Percentiles rank a stretch among this genome's conserved stretches.
These are phyloP conservation scores for Saccharata proteae DNA, from an alignment of 2,329 filamentous ascomycete species.

Conservation along the genomic window DNA sequence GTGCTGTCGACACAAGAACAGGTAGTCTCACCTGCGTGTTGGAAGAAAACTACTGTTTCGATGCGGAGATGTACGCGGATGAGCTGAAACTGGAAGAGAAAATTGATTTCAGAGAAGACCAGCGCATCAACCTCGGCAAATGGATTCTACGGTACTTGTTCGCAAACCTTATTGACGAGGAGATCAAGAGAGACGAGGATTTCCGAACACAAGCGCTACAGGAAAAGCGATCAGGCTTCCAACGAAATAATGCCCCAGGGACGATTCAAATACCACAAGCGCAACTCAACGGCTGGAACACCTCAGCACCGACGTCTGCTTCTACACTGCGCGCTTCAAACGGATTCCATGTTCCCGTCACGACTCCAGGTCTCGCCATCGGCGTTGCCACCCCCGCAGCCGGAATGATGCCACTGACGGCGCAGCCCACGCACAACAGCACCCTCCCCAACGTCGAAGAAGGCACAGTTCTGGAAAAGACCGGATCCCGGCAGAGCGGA, in stretches of 20 bases:
- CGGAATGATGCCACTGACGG: slow-evolving; percentile 21
- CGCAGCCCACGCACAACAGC: slow-evolving; percentile 20
- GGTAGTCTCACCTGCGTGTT: slow-evolving; percentile 82
- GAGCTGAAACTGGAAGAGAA: slow-evolving; percentile 63
- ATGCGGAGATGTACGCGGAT: slow-evolving; percentile 94
- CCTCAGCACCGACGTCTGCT: slow-evolving; percentile 32
- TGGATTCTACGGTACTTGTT: slow-evolving; percentile 94
- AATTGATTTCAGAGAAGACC: slow-evolving; percentile 81
- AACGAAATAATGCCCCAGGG: slow-evolving; percentile 45
- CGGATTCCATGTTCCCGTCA: slow-evolving; percentile 47
- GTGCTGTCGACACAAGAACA: slow-evolving; percentile 84
- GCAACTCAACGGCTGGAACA: slow-evolving; percentile 33
- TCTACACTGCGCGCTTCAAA: slow-evolving; percentile 45
- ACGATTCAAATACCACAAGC: slow-evolving; percentile 46
- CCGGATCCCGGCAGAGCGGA: slow-evolving; percentile 42
- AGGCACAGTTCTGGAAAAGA: slow-evolving; percentile 39
- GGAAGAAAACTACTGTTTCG: slow-evolving; percentile 92
- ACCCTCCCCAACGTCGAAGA: slow-evolving; percentile 31
- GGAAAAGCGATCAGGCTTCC: slow-evolving; percentile 46
- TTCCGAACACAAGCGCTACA: slow-evolving; percentile 60
- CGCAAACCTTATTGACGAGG: slow-evolving; percentile 76
- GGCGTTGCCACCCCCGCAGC: slow-evolving; percentile 57
- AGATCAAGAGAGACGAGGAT: slow-evolving; percentile 67
- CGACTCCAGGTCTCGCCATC: slow-evolving; percentile 67
- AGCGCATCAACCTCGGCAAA: slow-evolving; percentile 87